Evolutionary conservation across 768 basidiomycete species (phyloP), one percentile per base, ranked within the genome.

Genomic region (Leucogyrophana mollusca): DNA sequence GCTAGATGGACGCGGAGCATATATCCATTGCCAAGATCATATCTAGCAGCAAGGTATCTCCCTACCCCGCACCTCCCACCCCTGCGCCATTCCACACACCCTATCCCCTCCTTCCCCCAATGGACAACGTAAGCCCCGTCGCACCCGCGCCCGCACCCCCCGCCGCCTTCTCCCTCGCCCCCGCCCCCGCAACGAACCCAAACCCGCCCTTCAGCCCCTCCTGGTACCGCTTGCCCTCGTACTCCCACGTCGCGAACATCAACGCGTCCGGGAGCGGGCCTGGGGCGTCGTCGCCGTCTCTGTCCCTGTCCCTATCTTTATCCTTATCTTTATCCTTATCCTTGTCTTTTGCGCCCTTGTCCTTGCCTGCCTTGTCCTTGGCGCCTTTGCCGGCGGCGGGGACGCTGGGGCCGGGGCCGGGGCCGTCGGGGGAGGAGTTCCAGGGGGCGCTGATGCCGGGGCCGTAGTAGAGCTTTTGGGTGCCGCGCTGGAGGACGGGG

Each of bases 401-500:
- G 52, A 40, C 20, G 52, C 41, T 2, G 58, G 53, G 16, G 27
- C 7, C 27, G 27, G 27, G 27, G 7, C 7, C 27, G 27, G 27
- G 27, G 27, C 53, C 18, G 17, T 23, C 40, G 14, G 49, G 25
- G 20, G 62, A 69, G 6, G 73, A 64, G 41, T 76, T 76, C 74
- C 74, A 77, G 0, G 76, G 70, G 13, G 74, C 76, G 9, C 59
- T 61, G 14, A 69, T 47, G 4, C 72, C 67, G 1, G 64, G 47
- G 2, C 75, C 75, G 34, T 76, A 77, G 25, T 58, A 54, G 1
- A 76, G 62, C 47, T 66, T 74, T 41, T 73, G 64, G 2, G 59
- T 38, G 5, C 64, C 64, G 13, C 84, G 78, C 38, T 75, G 69
- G 27, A 90, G 72, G 2, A 81, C 73, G 0, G 82, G 77, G 3